Evolutionary conservation across 2,329 filamentous ascomycete species (phyloP).

Genomic region (Fusarium bactridioides): DNA sequence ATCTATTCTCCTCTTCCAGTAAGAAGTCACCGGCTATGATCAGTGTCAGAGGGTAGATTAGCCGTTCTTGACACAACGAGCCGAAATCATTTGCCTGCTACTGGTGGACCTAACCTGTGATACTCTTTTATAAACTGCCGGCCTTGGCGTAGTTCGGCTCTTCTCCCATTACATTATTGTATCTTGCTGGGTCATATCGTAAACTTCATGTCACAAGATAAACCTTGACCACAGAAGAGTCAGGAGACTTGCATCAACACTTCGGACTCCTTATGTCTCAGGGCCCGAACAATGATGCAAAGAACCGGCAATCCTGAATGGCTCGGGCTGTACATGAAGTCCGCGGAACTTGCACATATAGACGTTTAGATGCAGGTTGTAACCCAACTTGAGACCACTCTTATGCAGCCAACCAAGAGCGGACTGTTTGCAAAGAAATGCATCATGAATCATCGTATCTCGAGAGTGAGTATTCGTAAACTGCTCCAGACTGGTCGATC

Average conservation of each 20-base stretch:
- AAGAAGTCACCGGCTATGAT: neutral
- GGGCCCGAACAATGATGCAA: neutral
- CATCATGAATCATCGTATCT: neutral
- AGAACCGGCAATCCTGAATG: neutral
- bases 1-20: neutral
- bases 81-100: neutral
- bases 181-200: neutral
- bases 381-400: neutral
- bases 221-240: no score
- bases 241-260: neutral
- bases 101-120: neutral
- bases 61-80: no score
- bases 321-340: neutral
- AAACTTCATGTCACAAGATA: no score
- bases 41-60: neutral
- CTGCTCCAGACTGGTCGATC: neutral
- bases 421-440: neutral
- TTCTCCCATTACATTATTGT: neutral
- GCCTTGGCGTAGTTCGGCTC: no score
- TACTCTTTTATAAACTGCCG: neutral
- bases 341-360: neutral
- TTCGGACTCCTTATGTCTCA: neutral
- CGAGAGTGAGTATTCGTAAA: neutral
- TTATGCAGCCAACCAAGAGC: neutral
- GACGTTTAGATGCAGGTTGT: no score